Evolutionary conservation across 2,329 filamentous ascomycete species (phyloP), one percentile per base, ranked within the genome.

Genomic region (Zymoseptoria brevis): DNA sequence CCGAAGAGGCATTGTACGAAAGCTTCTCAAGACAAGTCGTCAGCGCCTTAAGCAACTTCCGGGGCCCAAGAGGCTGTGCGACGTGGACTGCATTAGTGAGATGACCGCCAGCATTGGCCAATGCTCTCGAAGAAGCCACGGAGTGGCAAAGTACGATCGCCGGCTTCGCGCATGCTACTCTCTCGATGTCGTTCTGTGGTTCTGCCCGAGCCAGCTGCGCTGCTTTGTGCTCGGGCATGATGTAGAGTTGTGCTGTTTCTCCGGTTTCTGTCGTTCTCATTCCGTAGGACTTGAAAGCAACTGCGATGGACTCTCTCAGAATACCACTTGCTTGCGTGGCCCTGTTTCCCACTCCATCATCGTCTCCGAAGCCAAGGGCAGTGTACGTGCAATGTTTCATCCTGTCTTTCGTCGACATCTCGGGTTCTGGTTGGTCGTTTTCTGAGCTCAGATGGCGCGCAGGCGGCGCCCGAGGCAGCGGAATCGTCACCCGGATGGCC

Each of bases 41-140:
- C 11, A 63, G 8, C 6, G 60, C 62, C 19, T 56, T 60, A n/a
- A 41, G n/a, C 13, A 64, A 56, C 13, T 56, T 22, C 8, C 41
- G n/a, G 11, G 60, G 54, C n/a, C 57, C 58, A 53, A 52, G 56
- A 2, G 62, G 62, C 19, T 63, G 61, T 3, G 61, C 30, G 7
- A 61, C 22, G 7, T 22, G 22, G 1, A 53, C 22, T 13, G 29
- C 22, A 13, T 19, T 29, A 4, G 11, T 26, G 2, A 45, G 16
- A 5, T 45, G 11, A 6, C 13, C 13, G 1, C 51, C 22, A n/a
- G n/a, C 16, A n/a, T 29, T 29, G 2, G 51, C 22, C 13, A 30
- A 6, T 4, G 29, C 13, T 11, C 51, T 4, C n/a, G 51, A 24
- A 13, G 51, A 53, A 4, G 51, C 51, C 8, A 53, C 19, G 16